Conservation (phyloP, 441 rosid species). For the Croton laevigatus region DNA sequence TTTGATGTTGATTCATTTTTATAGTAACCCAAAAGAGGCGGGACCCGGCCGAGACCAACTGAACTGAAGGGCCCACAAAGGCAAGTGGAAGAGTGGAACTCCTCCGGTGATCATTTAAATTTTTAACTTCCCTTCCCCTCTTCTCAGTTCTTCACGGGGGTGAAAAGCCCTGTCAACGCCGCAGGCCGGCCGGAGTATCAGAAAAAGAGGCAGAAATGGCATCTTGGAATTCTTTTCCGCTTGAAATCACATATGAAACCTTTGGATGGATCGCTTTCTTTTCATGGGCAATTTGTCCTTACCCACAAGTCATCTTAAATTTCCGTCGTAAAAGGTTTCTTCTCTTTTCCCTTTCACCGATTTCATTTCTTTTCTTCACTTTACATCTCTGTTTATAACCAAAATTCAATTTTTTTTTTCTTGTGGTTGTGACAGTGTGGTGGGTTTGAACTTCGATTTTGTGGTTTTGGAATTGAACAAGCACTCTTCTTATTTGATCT, state of each 20-base stretch:
- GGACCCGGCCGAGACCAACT: too few species aligned
- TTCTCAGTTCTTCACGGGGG: too few species aligned
- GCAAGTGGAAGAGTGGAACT: too few species aligned
- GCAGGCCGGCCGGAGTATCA: background rate
- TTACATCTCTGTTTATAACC: background rate
- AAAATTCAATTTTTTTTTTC: background rate
- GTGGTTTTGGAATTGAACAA: slow-evolving; percentile 84
- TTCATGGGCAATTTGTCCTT: slow-evolving; percentile 82
- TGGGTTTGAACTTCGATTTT: slow-evolving; percentile 91
- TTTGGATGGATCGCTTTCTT: slow-evolving; percentile 78
- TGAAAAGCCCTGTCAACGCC: background rate
- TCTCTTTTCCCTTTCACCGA: background rate
- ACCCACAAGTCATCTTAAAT: slow-evolving; percentile 83
- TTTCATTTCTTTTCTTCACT: background rate
- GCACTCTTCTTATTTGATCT: slow-evolving; percentile 90
- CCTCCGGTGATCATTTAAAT: too few species aligned
- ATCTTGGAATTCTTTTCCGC: slow-evolving; percentile 76
- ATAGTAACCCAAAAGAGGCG: too few species aligned
- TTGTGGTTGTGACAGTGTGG: slow-evolving; percentile 45
- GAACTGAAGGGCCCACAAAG: too few species aligned
- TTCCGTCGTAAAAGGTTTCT: slow-evolving; percentile 68
- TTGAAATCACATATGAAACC: slow-evolving; percentile 53
- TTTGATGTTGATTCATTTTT: too few species aligned
- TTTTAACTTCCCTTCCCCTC: too few species aligned
- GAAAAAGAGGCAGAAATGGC: slow-evolving; percentile 33